Evolutionary conservation across 2,329 filamentous ascomycete genomes (phyloP), one percentile per base, ranked within the genome.

Genomic region (Ceratocystis colombiana): DNA sequence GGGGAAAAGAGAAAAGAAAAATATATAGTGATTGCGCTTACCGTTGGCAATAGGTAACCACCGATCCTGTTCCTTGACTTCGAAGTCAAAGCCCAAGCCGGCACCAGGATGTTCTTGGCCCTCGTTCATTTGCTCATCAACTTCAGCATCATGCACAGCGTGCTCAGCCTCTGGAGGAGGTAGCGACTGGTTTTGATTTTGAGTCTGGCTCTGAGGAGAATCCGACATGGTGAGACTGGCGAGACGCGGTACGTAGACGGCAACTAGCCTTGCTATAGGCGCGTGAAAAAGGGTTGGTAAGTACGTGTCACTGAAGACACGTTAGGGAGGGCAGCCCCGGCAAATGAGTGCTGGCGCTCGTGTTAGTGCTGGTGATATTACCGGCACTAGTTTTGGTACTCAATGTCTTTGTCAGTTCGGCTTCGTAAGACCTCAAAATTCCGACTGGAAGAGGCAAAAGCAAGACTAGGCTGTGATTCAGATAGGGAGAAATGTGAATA

Each of bases 11-110:
- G 10, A 41, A 41, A 4, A 41, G 10, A 41, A 41, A 12, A 12
- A 41, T 4, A 41, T 15, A 15, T 41, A 41, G 37, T 41, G 37
- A 41, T 15, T 41, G 37, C 37, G 94, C 94, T 84, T 84, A 99
- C 94, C 94, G 91, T 99, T 99, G 80, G 94, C 94, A 84, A 99
- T 99, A 76, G 94, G 94, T 77, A 99, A 85, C 94, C 94, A 99
- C 83, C 94, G 84, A 79, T 99, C 94, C 79, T 99, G 94, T 79
- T 99, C 94, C 83, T 97, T 97, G 78, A 97, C 93, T 80, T 97
- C 93, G 77, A 96, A 96, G 80, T 97, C 93, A 76, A 90, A 90
- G 78, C 81, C 86, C 78, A 88, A 82, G 76, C 84, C 87, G 77
- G 83, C 83, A 76, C 82, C 82, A 80, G 90, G 88, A 86, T 85